A percentile compares a stretch with the other conserved stretches of the same genome.
These are phyloP conservation scores for Radiomyces spectabilis DNA, from an alignment of 192 early-diverging fungal species.

Conservation along the genomic window DNA sequence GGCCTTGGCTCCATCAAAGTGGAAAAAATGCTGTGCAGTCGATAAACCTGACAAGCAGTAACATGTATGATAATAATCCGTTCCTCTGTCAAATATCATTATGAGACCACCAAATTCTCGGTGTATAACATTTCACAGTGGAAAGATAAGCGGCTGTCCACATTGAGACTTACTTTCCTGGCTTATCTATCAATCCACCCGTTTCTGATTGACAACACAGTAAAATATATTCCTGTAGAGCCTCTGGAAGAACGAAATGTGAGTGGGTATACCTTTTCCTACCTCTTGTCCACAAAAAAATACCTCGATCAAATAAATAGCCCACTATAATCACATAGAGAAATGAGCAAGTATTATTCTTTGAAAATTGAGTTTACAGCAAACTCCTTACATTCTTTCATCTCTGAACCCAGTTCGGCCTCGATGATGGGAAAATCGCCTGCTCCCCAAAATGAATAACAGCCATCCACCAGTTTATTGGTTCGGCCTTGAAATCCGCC, in stretches of 20 bases:
- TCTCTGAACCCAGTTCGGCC: constrained; percentile 17
- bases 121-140: too few species aligned
- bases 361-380: neutral
- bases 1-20: constrained; percentile 22
- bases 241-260: constrained; percentile 31
- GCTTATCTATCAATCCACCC: constrained; percentile 92
- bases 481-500: constrained; percentile 94
- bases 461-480: constrained; percentile 98
- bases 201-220: constrained; percentile 68
- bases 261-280: neutral
- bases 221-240: constrained; percentile 85
- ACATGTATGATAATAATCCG: constrained; percentile 94
- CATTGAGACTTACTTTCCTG: constrained; percentile 66
- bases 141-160: too few species aligned
- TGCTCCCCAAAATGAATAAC: constrained; percentile 96
- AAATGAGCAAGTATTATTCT: neutral
- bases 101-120: neutral
- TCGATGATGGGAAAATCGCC: constrained; percentile 69
- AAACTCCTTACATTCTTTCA: neutral
- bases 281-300: neutral
- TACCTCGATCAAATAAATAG: constrained; percentile 43
- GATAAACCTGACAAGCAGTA: constrained; percentile 88
- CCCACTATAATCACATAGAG: constrained; percentile 10
- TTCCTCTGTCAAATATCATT: constrained; percentile 27
- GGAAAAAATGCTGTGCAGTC: constrained; percentile 67